Base-by-base conservation (phyloP, 2,329 filamentous ascomycete genomes). In the Chaetomium globosum region DNA sequence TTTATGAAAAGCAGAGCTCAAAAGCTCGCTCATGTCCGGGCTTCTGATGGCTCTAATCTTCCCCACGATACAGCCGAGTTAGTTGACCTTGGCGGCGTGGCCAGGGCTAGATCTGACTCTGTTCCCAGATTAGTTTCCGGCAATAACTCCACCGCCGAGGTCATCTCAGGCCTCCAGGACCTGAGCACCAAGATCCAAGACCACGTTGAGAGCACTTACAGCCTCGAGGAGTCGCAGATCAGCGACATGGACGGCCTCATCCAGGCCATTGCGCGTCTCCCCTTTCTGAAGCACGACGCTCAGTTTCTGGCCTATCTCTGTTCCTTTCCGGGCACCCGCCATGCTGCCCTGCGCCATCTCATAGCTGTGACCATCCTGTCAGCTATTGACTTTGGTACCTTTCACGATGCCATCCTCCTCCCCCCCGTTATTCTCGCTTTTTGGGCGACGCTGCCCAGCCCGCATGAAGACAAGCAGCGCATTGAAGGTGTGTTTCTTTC, bases 281-380 rank as follows among this genome's bases (percentile, higher is more conserved):
- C 59, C 13, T 53, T 49, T 9, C 36, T 49, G 13, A 48, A 61
- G 12, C 51, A 61, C 10, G 59, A 61, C 36, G 59, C 51, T 19
- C 51, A 61, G 36, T 48, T 48, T 23, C 26, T 61, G 19, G 48
- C 59, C 1, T 36, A 55, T 16, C 28, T 54, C 36, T 55, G 48
- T 39, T 28, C 39, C 4, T n/a, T 19, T 7, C 56, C 57, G n/a
- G 23, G 46, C 13, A 56, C 56, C n/a, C 36, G 53, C 13, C 43
- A 57, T 10, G 21, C 7, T 3, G 30, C 60, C 26, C n/a, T 63
- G 10, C 60, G 30, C n/a, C 53, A 63, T 19, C 23, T 63, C n/a
- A 26, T 63, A 3, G 43, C 60, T 1, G 46, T 19, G 6, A 31
- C 52, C 8, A n/a, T 63, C 23, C 26, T 62, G 28, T 56, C 60